phyloP scores from a whole-genome alignment of 345 rosid genomes.

The Ricinus communis region DNA sequence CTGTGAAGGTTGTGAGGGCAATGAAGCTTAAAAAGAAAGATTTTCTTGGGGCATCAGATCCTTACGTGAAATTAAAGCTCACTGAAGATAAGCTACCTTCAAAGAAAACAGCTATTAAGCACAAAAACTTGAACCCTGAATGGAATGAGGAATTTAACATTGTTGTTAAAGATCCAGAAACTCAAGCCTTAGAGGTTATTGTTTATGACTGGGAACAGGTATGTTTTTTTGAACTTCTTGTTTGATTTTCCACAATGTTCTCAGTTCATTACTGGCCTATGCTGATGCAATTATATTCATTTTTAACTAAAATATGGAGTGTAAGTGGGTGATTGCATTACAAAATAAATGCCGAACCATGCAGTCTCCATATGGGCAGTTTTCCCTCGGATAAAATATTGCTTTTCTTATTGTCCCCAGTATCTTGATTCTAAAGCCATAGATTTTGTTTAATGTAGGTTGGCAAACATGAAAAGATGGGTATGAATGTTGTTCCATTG shows the following conservation, averaged over 20 bases:
- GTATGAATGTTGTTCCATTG: slow-evolving; percentile 74
- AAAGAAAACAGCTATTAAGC: slow-evolving; percentile 88
- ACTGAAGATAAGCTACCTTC: slow-evolving; percentile 72
- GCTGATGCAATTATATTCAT: neutral
- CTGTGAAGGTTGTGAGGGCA: slow-evolving; percentile 77
- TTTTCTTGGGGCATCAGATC: slow-evolving; percentile 88
- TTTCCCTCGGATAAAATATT: neutral
- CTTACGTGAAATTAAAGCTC: slow-evolving; percentile 85
- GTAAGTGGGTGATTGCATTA: neutral
- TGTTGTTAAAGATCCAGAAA: slow-evolving; percentile 72
- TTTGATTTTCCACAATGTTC: neutral
- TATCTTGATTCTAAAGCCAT: neutral
- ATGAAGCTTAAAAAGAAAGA: slow-evolving; percentile 81
- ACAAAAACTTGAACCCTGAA: slow-evolving; percentile 89
- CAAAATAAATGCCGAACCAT: neutral
- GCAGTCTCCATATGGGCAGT: neutral
- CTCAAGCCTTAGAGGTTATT: slow-evolving; percentile 59
- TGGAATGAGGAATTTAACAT: slow-evolving; percentile 89
- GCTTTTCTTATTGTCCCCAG: neutral
- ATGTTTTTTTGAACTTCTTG: neutral
- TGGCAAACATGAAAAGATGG: slow-evolving; percentile 93
- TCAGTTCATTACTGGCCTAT: neutral
- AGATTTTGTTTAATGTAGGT: slow-evolving; percentile 37
- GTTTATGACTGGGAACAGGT: slow-evolving; percentile 98
- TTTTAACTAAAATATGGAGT: neutral